Conservation (phyloP, 495 filamentous ascomycete species). For the Neurospora cerealis region DNA sequence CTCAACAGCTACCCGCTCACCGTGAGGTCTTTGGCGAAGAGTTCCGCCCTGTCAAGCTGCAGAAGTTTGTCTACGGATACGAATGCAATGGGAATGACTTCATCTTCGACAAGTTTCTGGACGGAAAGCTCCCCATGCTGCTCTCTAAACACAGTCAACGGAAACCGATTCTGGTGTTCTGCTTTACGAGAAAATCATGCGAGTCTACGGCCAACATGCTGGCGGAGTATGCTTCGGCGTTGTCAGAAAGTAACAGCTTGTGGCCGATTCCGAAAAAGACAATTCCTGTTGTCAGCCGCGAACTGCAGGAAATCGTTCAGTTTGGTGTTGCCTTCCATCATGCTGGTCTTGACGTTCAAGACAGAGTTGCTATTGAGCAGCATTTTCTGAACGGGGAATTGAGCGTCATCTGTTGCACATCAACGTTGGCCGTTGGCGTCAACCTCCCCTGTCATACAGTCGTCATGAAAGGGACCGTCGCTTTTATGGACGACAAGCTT, state of each 20-base stretch:
- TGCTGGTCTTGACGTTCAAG: constrained; percentile 65
- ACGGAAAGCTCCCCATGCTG: constrained; percentile 63
- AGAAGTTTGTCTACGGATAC: constrained; percentile 76
- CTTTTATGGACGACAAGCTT: constrained; percentile 54
- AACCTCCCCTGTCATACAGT: constrained; percentile 92
- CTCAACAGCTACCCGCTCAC: constrained; percentile 56
- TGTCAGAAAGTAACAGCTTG: constrained; percentile 42
- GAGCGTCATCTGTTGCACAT: constrained; percentile 89
- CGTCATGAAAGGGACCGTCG: constrained; percentile 81
- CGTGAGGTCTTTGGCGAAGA: constrained; percentile 83
- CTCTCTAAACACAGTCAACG: constrained; percentile 63
- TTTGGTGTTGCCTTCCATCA: constrained; percentile 91
- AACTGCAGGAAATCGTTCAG: constrained; percentile 52
- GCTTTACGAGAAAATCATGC: constrained; percentile 72
- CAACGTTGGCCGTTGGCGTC: constrained; percentile 85
- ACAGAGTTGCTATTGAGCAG: constrained; percentile 62
- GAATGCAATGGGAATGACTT: constrained; percentile 65
- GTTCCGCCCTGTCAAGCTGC: constrained; percentile 77
- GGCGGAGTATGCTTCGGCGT: constrained; percentile 53
- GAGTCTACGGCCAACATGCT: constrained; percentile 66
- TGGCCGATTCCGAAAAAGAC: constrained; percentile 57
- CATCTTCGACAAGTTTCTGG: constrained; percentile 71
- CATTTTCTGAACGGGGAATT: constrained; percentile 67
- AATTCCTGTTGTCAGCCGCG: constrained; percentile 45
- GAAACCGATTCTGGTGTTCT: constrained; percentile 93